phyloP scores from a whole-genome alignment of 2,329 filamentous ascomycete species.

The Colletotrichum destructivum region DNA sequence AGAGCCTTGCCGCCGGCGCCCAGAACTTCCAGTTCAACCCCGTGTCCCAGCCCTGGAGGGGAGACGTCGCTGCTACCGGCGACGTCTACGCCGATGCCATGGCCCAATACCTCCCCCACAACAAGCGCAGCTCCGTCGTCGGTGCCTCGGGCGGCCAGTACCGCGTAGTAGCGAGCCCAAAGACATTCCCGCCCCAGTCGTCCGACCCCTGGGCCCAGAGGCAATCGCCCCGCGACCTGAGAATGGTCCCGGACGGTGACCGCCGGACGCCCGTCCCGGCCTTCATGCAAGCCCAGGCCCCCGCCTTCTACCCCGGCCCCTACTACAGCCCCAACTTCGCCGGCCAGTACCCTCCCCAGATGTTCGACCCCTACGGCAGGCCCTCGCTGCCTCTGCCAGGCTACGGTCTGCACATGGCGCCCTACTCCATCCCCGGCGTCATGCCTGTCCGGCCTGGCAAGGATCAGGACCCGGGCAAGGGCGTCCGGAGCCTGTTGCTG shows the following conservation, averaged over 20 bases:
- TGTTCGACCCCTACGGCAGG: conserved; percentile 51
- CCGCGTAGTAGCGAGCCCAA: conserved; percentile 44
- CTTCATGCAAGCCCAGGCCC: conserved; percentile 49
- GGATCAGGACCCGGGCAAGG: conserved; percentile 72
- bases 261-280: conserved; percentile 55
- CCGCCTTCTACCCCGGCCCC: conserved; percentile 50
- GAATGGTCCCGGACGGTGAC: conserved; percentile 54
- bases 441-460: conserved; percentile 58
- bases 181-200: conserved; percentile 47
- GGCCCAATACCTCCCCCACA: conserved; percentile 42
- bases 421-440: conserved; percentile 47
- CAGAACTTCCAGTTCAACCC: conserved; percentile 63
- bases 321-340: conserved; percentile 55
- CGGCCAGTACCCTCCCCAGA: conserved; percentile 55
- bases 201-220: conserved; percentile 58
- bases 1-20: conserved; percentile 46
- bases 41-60: conserved; percentile 62
- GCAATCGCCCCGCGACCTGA: conserved; percentile 52
- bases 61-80: conserved; percentile 50
- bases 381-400: conserved; percentile 44
- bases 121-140: conserved; percentile 56
- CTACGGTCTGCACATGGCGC: conserved; percentile 53
- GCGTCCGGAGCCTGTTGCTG: conserved; percentile 79
- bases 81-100: conserved; percentile 53
- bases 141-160: conserved; percentile 52